Percentiles rank a stretch among this genome's conserved stretches.
These are phyloP conservation scores for Parachaetomium inaequale DNA, from an alignment of 495 filamentous ascomycete genomes.

Conservation along the genomic window DNA sequence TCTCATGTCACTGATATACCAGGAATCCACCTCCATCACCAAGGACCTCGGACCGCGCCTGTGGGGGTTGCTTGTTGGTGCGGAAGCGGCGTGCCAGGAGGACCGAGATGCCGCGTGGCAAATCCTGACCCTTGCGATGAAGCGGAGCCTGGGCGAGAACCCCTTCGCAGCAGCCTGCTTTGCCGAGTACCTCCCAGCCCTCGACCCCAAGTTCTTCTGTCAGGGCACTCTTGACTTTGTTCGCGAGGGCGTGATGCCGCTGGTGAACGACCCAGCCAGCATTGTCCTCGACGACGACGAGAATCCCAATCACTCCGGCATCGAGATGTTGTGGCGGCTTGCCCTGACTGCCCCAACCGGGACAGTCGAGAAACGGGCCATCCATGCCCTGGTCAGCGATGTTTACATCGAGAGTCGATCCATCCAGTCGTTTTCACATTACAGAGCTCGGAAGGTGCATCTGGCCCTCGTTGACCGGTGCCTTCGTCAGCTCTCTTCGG, in stretches of 20 bases:
- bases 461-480: conserved; percentile 74
- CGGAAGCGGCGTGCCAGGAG: conserved; percentile 49
- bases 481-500: conserved; percentile 65
- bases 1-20: conserved; percentile 53
- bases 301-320: conserved; percentile 47
- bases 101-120: conserved; percentile 64
- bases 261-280: conserved; percentile 38
- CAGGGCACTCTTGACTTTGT: conserved; percentile 65
- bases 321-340: conserved; percentile 81
- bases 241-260: conserved; percentile 40
- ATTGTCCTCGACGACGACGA: conserved; percentile 44
- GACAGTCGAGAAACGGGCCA: conserved; percentile 66
- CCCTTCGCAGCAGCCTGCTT: conserved; percentile 65
- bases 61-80: conserved; percentile 66
- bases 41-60: conserved; percentile 57
- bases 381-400: conserved; percentile 60
- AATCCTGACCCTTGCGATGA: conserved; percentile 53
- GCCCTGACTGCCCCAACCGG: conserved; percentile 66
- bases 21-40: conserved; percentile 58
- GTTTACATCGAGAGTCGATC: conserved; percentile 62
- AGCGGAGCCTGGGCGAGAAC: conserved; percentile 48
- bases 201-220: conserved; percentile 65
- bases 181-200: conserved; percentile 58
- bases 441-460: conserved; percentile 60
- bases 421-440: conserved; percentile 42